Percentiles rank a stretch among this genome's conserved stretches.
phyloP scores from a whole-genome alignment of 2,329 filamentous ascomycete species.

The Aspergillus candidus region DNA sequence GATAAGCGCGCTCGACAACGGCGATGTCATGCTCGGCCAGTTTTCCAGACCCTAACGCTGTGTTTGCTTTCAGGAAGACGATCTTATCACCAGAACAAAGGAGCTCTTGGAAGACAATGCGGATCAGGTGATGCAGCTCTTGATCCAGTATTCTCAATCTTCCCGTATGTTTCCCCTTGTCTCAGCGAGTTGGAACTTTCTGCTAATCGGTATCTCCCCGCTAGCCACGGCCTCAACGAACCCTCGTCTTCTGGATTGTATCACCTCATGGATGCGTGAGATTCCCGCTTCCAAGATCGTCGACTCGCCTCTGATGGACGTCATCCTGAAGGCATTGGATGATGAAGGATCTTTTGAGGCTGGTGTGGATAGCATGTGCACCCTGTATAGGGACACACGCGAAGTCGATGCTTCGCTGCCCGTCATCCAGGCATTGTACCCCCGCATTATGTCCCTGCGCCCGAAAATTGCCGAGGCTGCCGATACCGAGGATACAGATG shows the following conservation, averaged over 20 bases:
- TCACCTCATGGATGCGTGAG: constrained; percentile 94
- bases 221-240: constrained; percentile 72
- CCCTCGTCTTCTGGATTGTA: constrained; percentile 86
- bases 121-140: constrained; percentile 73
- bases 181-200: constrained; percentile 5
- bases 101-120: constrained; percentile 90
- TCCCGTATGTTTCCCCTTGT: constrained; percentile 55
- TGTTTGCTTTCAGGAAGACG: constrained; percentile 72
- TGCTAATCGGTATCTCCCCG: constrained; percentile 14
- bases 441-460: constrained; percentile 67
- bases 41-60: constrained; percentile 44
- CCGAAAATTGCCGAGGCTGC: constrained; percentile 70
- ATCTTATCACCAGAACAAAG: constrained; percentile 75
- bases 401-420: constrained; percentile 87
- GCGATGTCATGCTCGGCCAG: constrained; percentile 6
- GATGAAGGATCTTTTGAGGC: constrained; percentile 75
- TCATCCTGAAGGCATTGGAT: constrained; percentile 71
- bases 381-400: constrained; percentile 82
- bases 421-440: constrained; percentile 76
- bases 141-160: constrained; percentile 86
- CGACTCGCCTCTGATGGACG: constrained; percentile 74
- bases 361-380: constrained; percentile 86
- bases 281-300: constrained; percentile 79
- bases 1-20: constrained; percentile 28
- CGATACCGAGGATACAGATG: constrained; percentile 75